Base-by-base conservation (phyloP, 2,329 filamentous ascomycete species). In the Aspergillus neoniger region DNA sequence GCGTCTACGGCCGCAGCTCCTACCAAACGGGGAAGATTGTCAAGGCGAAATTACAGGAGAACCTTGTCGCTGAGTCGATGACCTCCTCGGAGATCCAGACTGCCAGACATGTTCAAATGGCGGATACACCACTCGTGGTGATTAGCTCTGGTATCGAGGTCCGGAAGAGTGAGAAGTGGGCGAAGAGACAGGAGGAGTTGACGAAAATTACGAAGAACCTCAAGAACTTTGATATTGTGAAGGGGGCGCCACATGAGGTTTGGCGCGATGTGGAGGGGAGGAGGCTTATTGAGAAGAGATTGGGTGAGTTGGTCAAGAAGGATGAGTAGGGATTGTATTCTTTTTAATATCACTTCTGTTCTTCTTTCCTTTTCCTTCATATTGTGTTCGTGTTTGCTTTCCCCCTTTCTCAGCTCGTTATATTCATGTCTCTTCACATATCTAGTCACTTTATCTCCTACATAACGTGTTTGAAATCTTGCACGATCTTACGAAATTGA, bases 41-140 rank as follows among this genome's bases (percentile, higher is more conserved):
- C 75, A 96, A 96, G 74, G 90, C 92, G 4, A 91, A 93, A 77
- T 82, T 99, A 58, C 95, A 99, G 77, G 95, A 99, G 79, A 94
- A 89, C 65, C 82, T 98, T 1, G 92, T 97, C 32, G 93, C 93
- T 0, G 85, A 88, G 65, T 91, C 91, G 0, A 86, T 98, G 67
- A 92, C 92, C 14, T 89, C 88, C 74, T 91, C 91, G 36, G 95
- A 99, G 70, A 87, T 96, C 17, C 81, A 84, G 48, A 90, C 88
- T 61, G 92, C 92, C 60, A 83, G 90, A 21, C 88, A 88, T 50
- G 95, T 98, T 56, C 91, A 96, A 77, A 83, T 85, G 60, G 82
- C 82, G n/a, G 82, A 90, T 60, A 91, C 90, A 14, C 89, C 92
- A 6, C 79, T 98, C 41, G 88, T 88, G 2, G 80, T 99, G 23